Conservation (phyloP, 306 rosid genomes). For the Albizia julibrissin region DNA sequence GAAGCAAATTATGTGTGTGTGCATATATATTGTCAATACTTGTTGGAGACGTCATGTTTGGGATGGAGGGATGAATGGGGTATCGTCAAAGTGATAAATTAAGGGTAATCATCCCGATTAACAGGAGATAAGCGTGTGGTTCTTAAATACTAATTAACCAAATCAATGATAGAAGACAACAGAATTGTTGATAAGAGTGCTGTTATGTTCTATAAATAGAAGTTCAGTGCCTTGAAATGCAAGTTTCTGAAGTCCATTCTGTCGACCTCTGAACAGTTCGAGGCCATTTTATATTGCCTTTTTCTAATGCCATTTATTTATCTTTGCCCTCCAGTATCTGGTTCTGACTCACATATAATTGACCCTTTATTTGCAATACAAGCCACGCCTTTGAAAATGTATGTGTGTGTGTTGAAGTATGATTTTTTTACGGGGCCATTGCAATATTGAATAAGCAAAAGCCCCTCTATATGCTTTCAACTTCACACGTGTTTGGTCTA, state of each 20-base stretch:
- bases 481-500: not conserved
- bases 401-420: not conserved
- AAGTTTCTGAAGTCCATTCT: constrained; percentile 11
- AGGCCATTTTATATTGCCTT: not conserved
- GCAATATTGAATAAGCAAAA: not conserved
- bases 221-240: constrained; percentile 14
- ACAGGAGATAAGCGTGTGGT: not conserved
- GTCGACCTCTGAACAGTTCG: not conserved
- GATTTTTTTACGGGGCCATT: too few species aligned
- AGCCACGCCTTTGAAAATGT: not conserved
- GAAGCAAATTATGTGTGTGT: not conserved
- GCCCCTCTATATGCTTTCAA: not conserved
- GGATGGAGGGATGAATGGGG: not conserved
- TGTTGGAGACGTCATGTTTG: constrained; percentile 12
- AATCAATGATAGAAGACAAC: not conserved
- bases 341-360: not conserved
- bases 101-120: constrained; percentile 11
- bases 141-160: not conserved
- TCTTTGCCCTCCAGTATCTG: too few species aligned
- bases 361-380: constrained; percentile 20
- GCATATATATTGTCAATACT: not conserved
- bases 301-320: not conserved
- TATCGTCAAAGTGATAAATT: constrained; percentile 14
- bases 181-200: not conserved
- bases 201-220: constrained; percentile 8